Evolutionary conservation across 257 asterid genomes (phyloP).

Genomic region (Jasminum sambac): DNA sequence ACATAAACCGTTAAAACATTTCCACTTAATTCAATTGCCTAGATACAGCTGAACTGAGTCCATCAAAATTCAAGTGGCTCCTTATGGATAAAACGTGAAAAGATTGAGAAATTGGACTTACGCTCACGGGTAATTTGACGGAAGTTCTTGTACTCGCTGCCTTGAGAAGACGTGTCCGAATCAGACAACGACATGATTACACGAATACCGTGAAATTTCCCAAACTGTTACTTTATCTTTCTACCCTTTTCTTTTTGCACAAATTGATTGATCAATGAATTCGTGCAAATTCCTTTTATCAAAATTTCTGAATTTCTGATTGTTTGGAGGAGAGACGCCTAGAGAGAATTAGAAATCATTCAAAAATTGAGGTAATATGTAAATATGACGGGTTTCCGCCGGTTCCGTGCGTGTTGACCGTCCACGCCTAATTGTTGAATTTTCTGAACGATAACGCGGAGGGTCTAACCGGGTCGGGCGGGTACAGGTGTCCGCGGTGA

Average conservation of each 20-base stretch:
- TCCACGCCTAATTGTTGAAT: constrained; percentile 34
- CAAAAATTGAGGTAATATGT: background rate
- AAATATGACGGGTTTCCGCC: constrained; percentile 31
- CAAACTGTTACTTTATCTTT: constrained; percentile 6
- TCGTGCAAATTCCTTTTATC: constrained; percentile 24
- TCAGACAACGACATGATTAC: constrained; percentile 54
- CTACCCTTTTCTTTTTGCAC: background rate
- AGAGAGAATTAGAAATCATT: constrained; percentile 7
- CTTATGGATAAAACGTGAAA: background rate
- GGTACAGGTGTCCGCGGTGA: background rate
- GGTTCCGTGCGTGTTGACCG: constrained; percentile 43
- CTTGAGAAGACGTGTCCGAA: constrained; percentile 56
- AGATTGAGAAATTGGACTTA: constrained; percentile 29
- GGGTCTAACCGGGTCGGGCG: constrained; percentile 33
- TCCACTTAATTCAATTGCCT: constrained; percentile 30
- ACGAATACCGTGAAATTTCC: constrained; percentile 5
- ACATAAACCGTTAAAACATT: constrained; percentile 10
- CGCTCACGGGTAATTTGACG: constrained; percentile 57
- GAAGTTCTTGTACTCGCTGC: constrained; percentile 51
- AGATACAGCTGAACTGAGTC: constrained; percentile 25
- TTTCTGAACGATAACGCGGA: constrained; percentile 16
- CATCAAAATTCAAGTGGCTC: background rate
- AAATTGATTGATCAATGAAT: constrained; percentile 17
- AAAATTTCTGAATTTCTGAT: constrained; percentile 25
- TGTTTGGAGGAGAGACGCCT: constrained; percentile 22